Percentiles rank a stretch among this genome's conserved stretches.
phyloP scores from a whole-genome alignment of 2,329 filamentous ascomycete species.

The Fusarium sp. region DNA sequence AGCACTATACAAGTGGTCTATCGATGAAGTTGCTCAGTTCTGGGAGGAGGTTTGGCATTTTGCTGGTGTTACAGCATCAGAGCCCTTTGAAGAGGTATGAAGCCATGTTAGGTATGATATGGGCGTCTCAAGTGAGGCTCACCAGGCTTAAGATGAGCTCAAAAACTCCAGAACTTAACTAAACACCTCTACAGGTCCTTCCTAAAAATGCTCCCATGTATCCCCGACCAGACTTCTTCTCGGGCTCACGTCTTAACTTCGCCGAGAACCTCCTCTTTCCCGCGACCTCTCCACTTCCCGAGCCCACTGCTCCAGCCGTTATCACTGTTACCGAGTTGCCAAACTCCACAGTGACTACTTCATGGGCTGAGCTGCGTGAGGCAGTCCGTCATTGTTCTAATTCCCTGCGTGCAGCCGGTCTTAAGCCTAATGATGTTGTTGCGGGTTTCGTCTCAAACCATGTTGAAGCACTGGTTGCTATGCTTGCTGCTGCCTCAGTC shows the following conservation, averaged over 20 bases:
- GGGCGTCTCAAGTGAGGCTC: constrained; percentile 12
- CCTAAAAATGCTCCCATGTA: constrained; percentile 77
- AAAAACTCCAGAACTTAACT: constrained; percentile 3
- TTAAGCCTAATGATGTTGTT: constrained; percentile 67
- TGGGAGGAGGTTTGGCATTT: constrained; percentile 90
- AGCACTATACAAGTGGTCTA: constrained; percentile 86
- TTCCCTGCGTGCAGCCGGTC: constrained; percentile 71
- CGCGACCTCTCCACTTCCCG: constrained; percentile 47
- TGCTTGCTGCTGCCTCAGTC: constrained; percentile 82
- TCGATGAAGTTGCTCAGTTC: constrained; percentile 77
- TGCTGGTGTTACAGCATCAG: constrained; percentile 77
- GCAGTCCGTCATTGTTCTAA: constrained; percentile 77
- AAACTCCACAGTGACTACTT: constrained; percentile 63
- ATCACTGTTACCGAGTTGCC: constrained; percentile 82
- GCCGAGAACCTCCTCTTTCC: constrained; percentile 95
- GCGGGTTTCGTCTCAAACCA: constrained; percentile 89
- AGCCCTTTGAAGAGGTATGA: constrained; percentile 67
- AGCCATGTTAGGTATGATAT: not conserved
- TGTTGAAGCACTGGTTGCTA: constrained; percentile 84
- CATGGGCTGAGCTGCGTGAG: constrained; percentile 84
- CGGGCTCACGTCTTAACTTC: constrained; percentile 84
- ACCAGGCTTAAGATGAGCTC: not conserved
- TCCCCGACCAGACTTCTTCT: constrained; percentile 87
- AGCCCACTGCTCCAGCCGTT: constrained; percentile 72
- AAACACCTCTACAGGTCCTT: constrained; percentile 66